Evolutionary conservation across 2,329 filamentous ascomycete genomes (phyloP).

Genomic region (Curvularia verruculosa): DNA sequence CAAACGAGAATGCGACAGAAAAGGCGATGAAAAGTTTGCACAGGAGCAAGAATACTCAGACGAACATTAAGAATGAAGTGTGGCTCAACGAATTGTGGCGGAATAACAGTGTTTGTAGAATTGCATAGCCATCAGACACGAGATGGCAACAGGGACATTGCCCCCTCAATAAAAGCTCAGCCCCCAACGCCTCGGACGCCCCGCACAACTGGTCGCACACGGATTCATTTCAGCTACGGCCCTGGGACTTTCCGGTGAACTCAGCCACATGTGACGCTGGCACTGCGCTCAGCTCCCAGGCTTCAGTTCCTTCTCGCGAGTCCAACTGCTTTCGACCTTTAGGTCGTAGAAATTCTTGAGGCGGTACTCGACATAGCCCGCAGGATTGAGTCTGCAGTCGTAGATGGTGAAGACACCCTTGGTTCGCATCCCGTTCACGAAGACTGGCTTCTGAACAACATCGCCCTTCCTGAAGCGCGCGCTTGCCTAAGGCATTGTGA

Average conservation of each 20-base stretch:
- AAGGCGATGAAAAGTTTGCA: conserved; percentile 7
- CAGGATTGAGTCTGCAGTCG: conserved; percentile 8
- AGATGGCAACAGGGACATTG: conserved; percentile 14
- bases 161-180: conserved; percentile 19
- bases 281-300: conserved; percentile 21
- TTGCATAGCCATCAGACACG: conserved; percentile 5
- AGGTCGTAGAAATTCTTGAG: conserved; percentile 22
- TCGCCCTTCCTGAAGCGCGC: conserved; percentile 32
- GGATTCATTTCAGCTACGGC: conserved; percentile 16
- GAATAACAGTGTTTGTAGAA: conserved; percentile 33
- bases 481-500: conserved; percentile 24
- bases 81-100: conserved; percentile 38
- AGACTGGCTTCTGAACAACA: conserved; percentile 36
- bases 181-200: conserved; percentile 24
- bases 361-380: conserved; percentile 39
- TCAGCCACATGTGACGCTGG: conserved; percentile 30
- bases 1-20: conserved; percentile 15
- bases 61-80: conserved; percentile 25
- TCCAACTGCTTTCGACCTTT: conserved; percentile 29
- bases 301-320: conserved; percentile 39
- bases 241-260: conserved; percentile 21
- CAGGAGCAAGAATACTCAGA: conserved; percentile 20
- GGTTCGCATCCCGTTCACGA: conserved; percentile 22
- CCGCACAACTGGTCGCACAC: conserved; percentile 22
- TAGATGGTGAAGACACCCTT: conserved; percentile 35